phyloP scores from a whole-genome alignment of 2,329 filamentous ascomycete species.

The Talaromyces sp. region DNA sequence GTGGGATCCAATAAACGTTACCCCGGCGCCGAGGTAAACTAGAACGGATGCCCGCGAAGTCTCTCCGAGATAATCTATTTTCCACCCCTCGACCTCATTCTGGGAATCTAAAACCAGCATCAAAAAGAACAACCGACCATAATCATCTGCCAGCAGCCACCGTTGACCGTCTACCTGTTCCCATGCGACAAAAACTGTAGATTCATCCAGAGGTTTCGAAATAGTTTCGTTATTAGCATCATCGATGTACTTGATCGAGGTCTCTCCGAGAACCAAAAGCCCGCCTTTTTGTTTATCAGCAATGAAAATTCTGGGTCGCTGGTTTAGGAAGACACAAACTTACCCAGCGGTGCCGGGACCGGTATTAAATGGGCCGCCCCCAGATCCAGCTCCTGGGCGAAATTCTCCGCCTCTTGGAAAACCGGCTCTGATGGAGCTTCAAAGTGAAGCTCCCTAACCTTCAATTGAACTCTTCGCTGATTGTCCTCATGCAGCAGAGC shows the following conservation, averaged over 20 bases:
- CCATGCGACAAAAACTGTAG: slow-evolving; percentile 90
- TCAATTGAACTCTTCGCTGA: slow-evolving; percentile 51
- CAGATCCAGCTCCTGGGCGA: slow-evolving; percentile 52
- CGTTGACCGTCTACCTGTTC: slow-evolving; percentile 73
- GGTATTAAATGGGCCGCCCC: slow-evolving; percentile 60
- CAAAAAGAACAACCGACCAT: slow-evolving; percentile 78
- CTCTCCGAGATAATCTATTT: slow-evolving; percentile 59
- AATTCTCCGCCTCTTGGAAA: slow-evolving; percentile 48
- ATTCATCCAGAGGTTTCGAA: slow-evolving; percentile 61
- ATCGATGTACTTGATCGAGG: slow-evolving; percentile 78
- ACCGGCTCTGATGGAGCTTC: slow-evolving; percentile 47
- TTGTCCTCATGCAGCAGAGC: slow-evolving; percentile 63
- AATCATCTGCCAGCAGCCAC: slow-evolving; percentile 89
- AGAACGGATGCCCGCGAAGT: slow-evolving; percentile 74
- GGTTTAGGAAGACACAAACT: slow-evolving; percentile 8
- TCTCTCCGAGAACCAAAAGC: slow-evolving; percentile 71
- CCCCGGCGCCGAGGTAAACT: slow-evolving; percentile 63
- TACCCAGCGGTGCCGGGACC: slow-evolving; percentile 52
- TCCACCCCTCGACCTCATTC: slow-evolving; percentile 66
- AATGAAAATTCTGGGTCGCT: background rate
- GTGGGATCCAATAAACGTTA: slow-evolving; percentile 85
- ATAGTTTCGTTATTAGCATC: slow-evolving; percentile 65
- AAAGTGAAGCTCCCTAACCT: slow-evolving; percentile 52
- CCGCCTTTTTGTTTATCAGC: slow-evolving; percentile 53
- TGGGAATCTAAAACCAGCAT: slow-evolving; percentile 64